Conservation (phyloP, 78 protist species). For the Dictyostelium firmibasis region DNA sequence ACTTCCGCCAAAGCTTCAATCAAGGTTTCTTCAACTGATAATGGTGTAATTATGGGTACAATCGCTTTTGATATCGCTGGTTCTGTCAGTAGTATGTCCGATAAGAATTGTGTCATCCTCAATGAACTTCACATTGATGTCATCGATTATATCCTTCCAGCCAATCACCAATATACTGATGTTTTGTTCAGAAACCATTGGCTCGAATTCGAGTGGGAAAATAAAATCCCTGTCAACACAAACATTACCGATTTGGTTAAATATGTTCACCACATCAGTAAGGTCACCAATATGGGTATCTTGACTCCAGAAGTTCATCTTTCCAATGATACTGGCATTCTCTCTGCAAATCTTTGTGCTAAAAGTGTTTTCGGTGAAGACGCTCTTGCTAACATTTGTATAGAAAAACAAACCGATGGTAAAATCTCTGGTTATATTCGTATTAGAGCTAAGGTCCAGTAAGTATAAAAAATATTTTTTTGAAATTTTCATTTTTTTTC, state of each 20-base stretch:
- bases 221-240: slow-evolving; percentile 89
- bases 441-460: slow-evolving; percentile 95
- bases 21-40: slow-evolving; percentile 97
- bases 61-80: slow-evolving; percentile 92
- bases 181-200: slow-evolving; percentile 95
- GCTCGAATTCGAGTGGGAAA: slow-evolving; percentile 99
- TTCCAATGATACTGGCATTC: slow-evolving; percentile 93
- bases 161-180: slow-evolving; percentile 87
- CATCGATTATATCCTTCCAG: slow-evolving; percentile 97
- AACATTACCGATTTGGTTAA: slow-evolving; percentile 76
- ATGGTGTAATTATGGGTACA: slow-evolving; percentile 96
- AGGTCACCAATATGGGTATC: slow-evolving; percentile 95
- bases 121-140: slow-evolving; percentile 97
- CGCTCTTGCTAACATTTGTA: slow-evolving; percentile 94
- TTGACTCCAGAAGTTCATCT: slow-evolving; percentile 88
- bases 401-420: slow-evolving; percentile 87
- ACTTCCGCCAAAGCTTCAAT: slow-evolving; percentile 80
- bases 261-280: slow-evolving; percentile 90
- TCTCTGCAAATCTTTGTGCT: slow-evolving; percentile 97
- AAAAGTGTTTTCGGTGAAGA: slow-evolving; percentile 92
- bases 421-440: slow-evolving; percentile 93
- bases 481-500: background rate
- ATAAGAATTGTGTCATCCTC: slow-evolving; percentile 90
- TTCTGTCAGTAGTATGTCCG: slow-evolving; percentile 68
- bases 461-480: background rate